Evolutionary conservation across 148 eudicot genomes (phyloP), one percentile per base, ranked within the genome.

Genomic region (Chenopodium berlandieri): DNA sequence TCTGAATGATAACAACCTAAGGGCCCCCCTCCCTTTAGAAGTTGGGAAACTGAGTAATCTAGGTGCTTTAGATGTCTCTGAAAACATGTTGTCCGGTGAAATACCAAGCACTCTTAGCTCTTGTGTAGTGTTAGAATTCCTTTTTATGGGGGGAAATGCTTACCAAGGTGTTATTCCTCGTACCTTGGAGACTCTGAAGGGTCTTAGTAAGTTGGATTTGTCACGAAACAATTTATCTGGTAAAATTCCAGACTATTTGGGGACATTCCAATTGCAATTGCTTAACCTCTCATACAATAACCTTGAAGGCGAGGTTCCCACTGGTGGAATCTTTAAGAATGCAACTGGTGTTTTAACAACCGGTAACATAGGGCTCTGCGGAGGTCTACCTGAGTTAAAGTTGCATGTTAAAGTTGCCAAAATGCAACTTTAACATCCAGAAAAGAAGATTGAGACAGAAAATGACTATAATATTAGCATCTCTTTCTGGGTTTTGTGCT

Each of bases 221-320:
- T 86, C 89, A 9, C 65, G 13, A 25, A 88, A 90, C 40, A 88
- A 86, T 47, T 78, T 90, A 31, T 83, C 89, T 0, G 90, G 90
- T 11, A n/a, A 66, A 62, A 72, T 90, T 37, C 90, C 89, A 1
- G 25, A 78, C 0, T 88, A 34, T 31, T 47, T 88, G 1, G 77
- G 30, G 10, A 17, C 37, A 56, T 81, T 84, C 6, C n/a, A 46
- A 4, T 40, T 84, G 46, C 22, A 81, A 50, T 66, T 30, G 27
- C 75, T 90, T 4, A 73, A 82, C 50, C 54, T 90, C 3, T 86
- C 87, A 12, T 80, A 30, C 65, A 90, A 90, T 46, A 44, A 75
- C 78, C 76, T 90, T 54, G 84, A 85, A 50, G 92, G 92, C 9
- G 83, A 75, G 62, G 82, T 88, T 30, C 90, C 92, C 0, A 54